Base-by-base conservation (phyloP, 2,329 filamentous ascomycete genomes). In the Phialophora verrucosa region DNA sequence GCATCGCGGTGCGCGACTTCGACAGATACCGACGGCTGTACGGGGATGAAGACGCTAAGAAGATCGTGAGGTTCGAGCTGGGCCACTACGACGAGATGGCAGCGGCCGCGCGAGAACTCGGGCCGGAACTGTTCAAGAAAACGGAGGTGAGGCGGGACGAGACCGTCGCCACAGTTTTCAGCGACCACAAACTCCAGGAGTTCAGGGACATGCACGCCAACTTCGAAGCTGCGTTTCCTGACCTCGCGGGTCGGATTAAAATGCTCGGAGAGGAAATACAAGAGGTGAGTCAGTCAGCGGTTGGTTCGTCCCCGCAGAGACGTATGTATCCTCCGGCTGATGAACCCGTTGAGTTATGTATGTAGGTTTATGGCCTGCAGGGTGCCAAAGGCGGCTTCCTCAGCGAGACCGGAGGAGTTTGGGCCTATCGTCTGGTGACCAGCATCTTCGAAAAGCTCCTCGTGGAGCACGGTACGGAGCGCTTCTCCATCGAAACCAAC, bases 391-490 rank as follows among this genome's bases (percentile, higher is more conserved):
- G 69, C 8, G 70, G 59, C 10, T 23, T 60, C 11, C 38, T 64
- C 17, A 23, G 74, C 29, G 71, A 73, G 6, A 75, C 74, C 4
- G 74, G 75, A 17, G 75, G 73, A 4, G 61, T 77, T 3, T 78
- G 75, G 76, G 75, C 76, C 23, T 78, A 78, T 67, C 73, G 73
- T 17, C 67, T 78, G 2, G 73, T 78, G 44, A 76, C 75, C 2
- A 71, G 71, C 42, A 63, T 74, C 11, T 70, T 67, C 8, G 54
- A 54, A 7, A 14, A 27, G 4, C 61, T 74, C 5, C 61, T 68
- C 17, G 12, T 29, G 5, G 32, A 35, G 32, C 53, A 60, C 20
- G 64, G 68, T 61, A 23, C 31, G 0, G 14, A 44, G 2, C 12
- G 35, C 5, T 69, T 72, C 47, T 42, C 57, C 8, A 65, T 74